These are phyloP conservation scores for Parafenestella ontariensis DNA, from an alignment of 2,329 filamentous ascomycete species.

Conservation along the genomic window DNA sequence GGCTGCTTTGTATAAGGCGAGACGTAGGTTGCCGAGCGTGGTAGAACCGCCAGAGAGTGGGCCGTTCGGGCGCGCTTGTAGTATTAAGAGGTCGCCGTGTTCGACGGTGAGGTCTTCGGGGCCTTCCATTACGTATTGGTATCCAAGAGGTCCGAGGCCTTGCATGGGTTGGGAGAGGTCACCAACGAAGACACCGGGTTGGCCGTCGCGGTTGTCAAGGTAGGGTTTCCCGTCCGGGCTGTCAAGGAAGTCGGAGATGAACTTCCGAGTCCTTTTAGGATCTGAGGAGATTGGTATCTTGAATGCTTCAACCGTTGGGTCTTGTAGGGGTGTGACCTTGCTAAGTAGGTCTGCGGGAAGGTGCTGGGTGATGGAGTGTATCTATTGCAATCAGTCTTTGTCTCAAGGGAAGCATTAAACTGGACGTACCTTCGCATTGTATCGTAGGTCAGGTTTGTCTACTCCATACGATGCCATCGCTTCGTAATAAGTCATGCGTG, in stretches of 20 bases:
- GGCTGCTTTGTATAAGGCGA: slow-evolving; percentile 71
- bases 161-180: slow-evolving; percentile 76
- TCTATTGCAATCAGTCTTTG: slow-evolving; percentile 56
- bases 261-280: slow-evolving; percentile 63
- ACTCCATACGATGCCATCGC: slow-evolving; percentile 83
- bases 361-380: slow-evolving; percentile 69
- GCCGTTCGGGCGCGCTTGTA: slow-evolving; percentile 76
- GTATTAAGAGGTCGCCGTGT: slow-evolving; percentile 76
- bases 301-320: slow-evolving; percentile 78
- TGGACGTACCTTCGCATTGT: slow-evolving; percentile 66
- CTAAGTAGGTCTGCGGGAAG: slow-evolving; percentile 69
- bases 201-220: slow-evolving; percentile 74
- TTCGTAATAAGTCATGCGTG: slow-evolving; percentile 72
- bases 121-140: slow-evolving; percentile 68
- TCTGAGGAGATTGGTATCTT: slow-evolving; percentile 67
- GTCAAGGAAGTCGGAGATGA: slow-evolving; percentile 76
- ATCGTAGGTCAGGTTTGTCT: slow-evolving; percentile 90
- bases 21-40: slow-evolving; percentile 73
- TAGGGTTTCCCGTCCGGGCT: slow-evolving; percentile 65
- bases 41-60: slow-evolving; percentile 77
- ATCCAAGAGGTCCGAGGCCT: slow-evolving; percentile 80
- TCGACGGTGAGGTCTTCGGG: slow-evolving; percentile 62
- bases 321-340: slow-evolving; percentile 74
- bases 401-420: not conserved
- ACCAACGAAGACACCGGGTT: slow-evolving; percentile 78